phyloP scores from a whole-genome alignment of 2,329 filamentous ascomycete species.

The Alternaria rosae region DNA sequence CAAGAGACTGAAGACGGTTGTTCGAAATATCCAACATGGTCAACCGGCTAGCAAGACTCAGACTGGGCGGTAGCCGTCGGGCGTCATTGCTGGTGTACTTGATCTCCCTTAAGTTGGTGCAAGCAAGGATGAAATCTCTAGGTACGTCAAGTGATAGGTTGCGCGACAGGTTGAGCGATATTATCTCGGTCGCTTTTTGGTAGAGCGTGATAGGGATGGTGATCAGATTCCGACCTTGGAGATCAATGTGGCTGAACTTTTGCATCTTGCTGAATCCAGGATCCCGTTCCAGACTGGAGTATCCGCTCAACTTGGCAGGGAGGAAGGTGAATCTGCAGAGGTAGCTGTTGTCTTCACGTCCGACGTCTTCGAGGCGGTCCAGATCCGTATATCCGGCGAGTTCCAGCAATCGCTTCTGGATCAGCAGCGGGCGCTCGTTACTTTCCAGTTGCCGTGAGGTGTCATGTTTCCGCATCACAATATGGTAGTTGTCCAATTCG shows the following conservation, averaged over 20 bases:
- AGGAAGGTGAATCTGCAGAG: slow-evolving; percentile 95
- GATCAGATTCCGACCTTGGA: slow-evolving; percentile 87
- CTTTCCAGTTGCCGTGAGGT: slow-evolving; percentile 80
- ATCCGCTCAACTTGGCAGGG: slow-evolving; percentile 85
- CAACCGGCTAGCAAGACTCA: slow-evolving; percentile 79
- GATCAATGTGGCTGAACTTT: slow-evolving; percentile 93
- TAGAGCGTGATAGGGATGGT: slow-evolving; percentile 96
- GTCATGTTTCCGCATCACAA: slow-evolving; percentile 92
- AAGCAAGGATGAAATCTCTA: slow-evolving; percentile 94
- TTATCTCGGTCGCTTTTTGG: slow-evolving; percentile 89
- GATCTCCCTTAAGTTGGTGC: slow-evolving; percentile 89
- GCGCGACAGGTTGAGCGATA: slow-evolving; percentile 89
- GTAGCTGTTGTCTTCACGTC: slow-evolving; percentile 96
- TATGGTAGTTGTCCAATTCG: slow-evolving; percentile 91
- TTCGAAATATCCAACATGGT: slow-evolving; percentile 95
- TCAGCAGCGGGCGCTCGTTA: slow-evolving; percentile 81
- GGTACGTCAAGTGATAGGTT: slow-evolving; percentile 93
- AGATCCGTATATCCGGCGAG: slow-evolving; percentile 89
- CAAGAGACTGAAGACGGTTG: slow-evolving; percentile 86
- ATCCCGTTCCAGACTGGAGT: slow-evolving; percentile 74
- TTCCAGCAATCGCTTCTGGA: slow-evolving; percentile 90
- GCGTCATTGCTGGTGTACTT: slow-evolving; percentile 96
- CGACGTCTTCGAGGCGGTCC: slow-evolving; percentile 90
- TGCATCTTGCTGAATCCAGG: slow-evolving; percentile 81
- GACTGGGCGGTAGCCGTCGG: slow-evolving; percentile 80